Percentiles rank a stretch among this genome's conserved stretches.
Evolutionary conservation across 495 filamentous ascomycete species (phyloP).

Genomic region (Penicillium antarcticum): DNA sequence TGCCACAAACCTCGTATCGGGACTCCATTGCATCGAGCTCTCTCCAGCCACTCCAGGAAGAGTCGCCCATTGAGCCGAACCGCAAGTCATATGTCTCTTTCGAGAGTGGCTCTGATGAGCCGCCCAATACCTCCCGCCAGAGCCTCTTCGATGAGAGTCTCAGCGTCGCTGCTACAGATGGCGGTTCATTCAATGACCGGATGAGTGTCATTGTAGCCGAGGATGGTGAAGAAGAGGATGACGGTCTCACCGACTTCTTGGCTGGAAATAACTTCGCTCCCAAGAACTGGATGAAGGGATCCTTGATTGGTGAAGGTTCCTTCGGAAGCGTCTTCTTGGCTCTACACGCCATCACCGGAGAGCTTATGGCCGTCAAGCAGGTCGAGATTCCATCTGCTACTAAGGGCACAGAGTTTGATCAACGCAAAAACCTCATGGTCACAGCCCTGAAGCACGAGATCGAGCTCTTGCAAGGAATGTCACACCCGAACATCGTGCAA

Average conservation of each 20-base stretch:
- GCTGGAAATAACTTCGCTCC: slow-evolving; percentile 92
- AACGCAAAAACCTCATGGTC: slow-evolving; percentile 95
- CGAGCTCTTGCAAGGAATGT: slow-evolving; percentile 85
- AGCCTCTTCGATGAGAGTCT: slow-evolving; percentile 85
- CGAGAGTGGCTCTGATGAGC: slow-evolving; percentile 81
- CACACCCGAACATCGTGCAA: slow-evolving; percentile 96
- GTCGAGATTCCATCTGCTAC: slow-evolving; percentile 86
- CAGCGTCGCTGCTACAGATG: slow-evolving; percentile 62
- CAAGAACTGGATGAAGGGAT: slow-evolving; percentile 98
- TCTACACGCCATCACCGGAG: slow-evolving; percentile 94
- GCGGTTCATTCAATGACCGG: slow-evolving; percentile 66
- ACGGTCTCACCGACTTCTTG: slow-evolving; percentile 75
- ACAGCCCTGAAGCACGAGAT: slow-evolving; percentile 96
- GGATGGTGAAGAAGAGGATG: slow-evolving; percentile 85
- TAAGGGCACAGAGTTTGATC: slow-evolving; percentile 75
- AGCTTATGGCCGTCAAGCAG: slow-evolving; percentile 98
- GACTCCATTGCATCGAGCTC: slow-evolving; percentile 86
- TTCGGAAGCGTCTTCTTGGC: slow-evolving; percentile 97
- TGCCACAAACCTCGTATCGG: slow-evolving; percentile 61
- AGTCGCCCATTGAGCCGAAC: slow-evolving; percentile 83
- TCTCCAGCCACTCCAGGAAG: slow-evolving; percentile 86
- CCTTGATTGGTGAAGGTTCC: slow-evolving; percentile 92
- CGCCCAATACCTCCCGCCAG: slow-evolving; percentile 58
- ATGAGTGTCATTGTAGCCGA: slow-evolving; percentile 59
- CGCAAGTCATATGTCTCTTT: slow-evolving; percentile 97